Base-by-base conservation (phyloP, 2,329 filamentous ascomycete genomes). In the Penicillium sclerotigenum region DNA sequence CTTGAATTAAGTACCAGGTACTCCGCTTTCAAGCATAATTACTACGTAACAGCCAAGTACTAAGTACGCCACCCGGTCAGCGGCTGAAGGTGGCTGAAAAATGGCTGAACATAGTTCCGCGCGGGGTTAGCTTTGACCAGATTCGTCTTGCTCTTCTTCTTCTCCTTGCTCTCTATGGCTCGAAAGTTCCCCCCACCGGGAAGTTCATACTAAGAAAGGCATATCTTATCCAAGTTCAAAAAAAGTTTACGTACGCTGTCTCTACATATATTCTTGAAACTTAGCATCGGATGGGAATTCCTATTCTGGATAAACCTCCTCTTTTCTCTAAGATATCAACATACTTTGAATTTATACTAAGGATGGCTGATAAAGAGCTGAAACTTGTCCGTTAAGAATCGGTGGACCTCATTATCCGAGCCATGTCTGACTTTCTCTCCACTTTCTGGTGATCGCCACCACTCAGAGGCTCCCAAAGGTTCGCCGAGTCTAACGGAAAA, bases 371-470 rank as follows among this genome's bases (percentile, higher is more conserved):
- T 28, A 28, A 20, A 20, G 34, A 2, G 33, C 18, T 16, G 18
- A n/a, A 18, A 10, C 4, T 16, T n/a, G 37, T 20, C 20, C 49
- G 11, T 42, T 28, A 11, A 52, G n/a, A 47, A 42, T 46, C 26
- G 46, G 60, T 57, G 56, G 60, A 26, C 22, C 49, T 26, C n/a
- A 47, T 60, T 58, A 49, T 55, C 37, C 29, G 40, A 11, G 43
- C 37, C 22, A 41, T 24, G 3, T 29, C 22, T 20, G 7, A 45
- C 38, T 18, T n/a, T 31, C 40, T 40, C 40, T 55, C 49, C 56
- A 56, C 60, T 57, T 47, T 16, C 2, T 2, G 6, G 2, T n/a
- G 33, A 56, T 60, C 56, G 47, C 58, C 61, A 58, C 61, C 61
- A 62, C 38, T 63, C 56, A 63, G 28, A 62, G 11, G 14, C 26